Evolutionary conservation across 116 monocot species (phyloP).

Genomic region (Dioscorea cayenensis): DNA sequence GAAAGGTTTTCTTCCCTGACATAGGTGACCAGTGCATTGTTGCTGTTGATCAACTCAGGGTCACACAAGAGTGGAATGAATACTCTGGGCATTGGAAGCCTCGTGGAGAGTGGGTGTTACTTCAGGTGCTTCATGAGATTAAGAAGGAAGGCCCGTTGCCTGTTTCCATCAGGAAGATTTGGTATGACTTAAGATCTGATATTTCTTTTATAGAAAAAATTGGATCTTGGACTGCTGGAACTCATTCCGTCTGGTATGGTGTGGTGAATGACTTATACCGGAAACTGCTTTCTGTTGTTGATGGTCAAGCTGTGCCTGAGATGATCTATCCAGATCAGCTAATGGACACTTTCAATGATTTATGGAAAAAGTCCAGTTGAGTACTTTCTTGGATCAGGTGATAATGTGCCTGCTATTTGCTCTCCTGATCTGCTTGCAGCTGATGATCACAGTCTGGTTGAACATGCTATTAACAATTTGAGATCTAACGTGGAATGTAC

Average conservation of each 20-base stretch:
- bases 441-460: neutral
- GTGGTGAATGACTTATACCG: slow-evolving; percentile 37
- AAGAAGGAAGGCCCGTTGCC: slow-evolving; percentile 34
- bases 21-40: slow-evolving; percentile 43
- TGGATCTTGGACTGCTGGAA: slow-evolving; percentile 43
- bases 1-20: slow-evolving; percentile 67
- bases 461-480: neutral
- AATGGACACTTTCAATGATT: neutral
- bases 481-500: neutral
- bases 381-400: neutral
- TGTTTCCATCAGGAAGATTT: slow-evolving; percentile 56
- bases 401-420: neutral
- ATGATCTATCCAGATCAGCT: neutral
- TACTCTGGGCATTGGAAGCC: slow-evolving; percentile 45
- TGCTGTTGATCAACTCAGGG: slow-evolving; percentile 24
- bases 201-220: slow-evolving; percentile 24
- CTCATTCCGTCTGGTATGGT: slow-evolving; percentile 25
- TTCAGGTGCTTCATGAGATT: slow-evolving; percentile 31
- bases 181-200: slow-evolving; percentile 41
- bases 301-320: slow-evolving; percentile 8
- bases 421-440: neutral
- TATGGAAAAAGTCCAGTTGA: neutral
- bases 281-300: slow-evolving; percentile 24
- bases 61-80: slow-evolving; percentile 66
- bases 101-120: slow-evolving; percentile 54